These are phyloP conservation scores for Fraxinus floribunda DNA, from an alignment of 305 asterid species.

Conservation along the genomic window DNA sequence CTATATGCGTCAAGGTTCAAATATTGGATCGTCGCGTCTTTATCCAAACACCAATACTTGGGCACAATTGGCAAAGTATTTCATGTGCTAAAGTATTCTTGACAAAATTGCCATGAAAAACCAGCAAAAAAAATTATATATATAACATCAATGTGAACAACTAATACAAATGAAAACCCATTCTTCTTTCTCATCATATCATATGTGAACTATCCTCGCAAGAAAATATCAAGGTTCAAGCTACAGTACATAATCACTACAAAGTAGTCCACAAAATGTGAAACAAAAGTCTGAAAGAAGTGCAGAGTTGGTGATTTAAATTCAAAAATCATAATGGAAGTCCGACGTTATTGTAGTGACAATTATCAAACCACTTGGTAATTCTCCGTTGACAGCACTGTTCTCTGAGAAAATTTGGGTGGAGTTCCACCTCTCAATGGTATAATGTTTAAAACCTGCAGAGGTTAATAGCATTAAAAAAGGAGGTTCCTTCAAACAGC, in stretches of 20 bases:
- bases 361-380: conserved; percentile 44
- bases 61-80: not conserved
- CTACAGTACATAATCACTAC: not conserved
- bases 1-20: not conserved
- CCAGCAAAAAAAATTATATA: not conserved
- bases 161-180: not conserved
- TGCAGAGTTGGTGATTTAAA: not conserved
- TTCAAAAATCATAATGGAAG: not conserved
- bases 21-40: not conserved
- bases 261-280: not conserved
- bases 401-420: conserved; percentile 46
- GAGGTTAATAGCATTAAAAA: not conserved
- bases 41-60: not conserved
- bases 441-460: conserved; percentile 40
- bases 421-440: conserved; percentile 41
- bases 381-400: conserved; percentile 36
- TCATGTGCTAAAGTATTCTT: not conserved
- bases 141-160: not conserved
- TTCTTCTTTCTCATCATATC: not conserved
- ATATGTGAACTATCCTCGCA: not conserved
- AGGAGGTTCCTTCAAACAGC: not conserved
- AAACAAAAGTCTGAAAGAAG: not conserved
- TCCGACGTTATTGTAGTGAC: not conserved
- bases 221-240: not conserved
- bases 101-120: not conserved